These are phyloP conservation scores for Grigorovia jiainica DNA, from an alignment of 805 yeast species.

Conservation along the genomic window DNA sequence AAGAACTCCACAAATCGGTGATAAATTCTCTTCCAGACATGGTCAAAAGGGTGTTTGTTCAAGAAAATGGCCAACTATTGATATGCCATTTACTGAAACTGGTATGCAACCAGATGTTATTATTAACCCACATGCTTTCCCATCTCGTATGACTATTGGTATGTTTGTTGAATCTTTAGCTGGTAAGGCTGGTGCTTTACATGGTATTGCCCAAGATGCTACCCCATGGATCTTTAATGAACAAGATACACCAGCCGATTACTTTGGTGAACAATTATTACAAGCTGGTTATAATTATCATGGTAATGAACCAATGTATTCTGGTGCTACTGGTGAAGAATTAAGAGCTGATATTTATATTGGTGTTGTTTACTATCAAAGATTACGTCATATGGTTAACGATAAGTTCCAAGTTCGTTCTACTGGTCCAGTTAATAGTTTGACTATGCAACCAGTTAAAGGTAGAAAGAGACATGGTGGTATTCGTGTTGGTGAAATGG, in stretches of 20 bases:
- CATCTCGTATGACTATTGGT: constrained; percentile 99
- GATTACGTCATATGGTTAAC: constrained; percentile 98
- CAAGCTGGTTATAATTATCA: constrained; percentile 92
- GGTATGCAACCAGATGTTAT: constrained; percentile 98
- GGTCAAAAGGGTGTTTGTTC: constrained; percentile 99
- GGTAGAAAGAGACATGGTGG: constrained; percentile 99
- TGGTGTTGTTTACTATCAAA: constrained; percentile 95
- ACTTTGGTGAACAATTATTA: constrained; percentile 85
- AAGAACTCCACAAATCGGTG: constrained; percentile 92
- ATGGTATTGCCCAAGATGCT: constrained; percentile 94
- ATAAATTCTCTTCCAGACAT: constrained; percentile 94
- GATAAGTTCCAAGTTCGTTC: constrained; percentile 99
- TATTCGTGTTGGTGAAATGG: constrained; percentile 99
- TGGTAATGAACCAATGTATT: constrained; percentile 98
- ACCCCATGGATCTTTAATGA: constrained; percentile 95
- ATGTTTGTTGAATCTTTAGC: constrained; percentile 98
- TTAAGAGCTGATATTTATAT: constrained; percentile 90
- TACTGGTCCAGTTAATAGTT: constrained; percentile 93
- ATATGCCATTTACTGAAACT: constrained; percentile 92
- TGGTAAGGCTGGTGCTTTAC: constrained; percentile 98
- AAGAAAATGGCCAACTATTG: constrained; percentile 93
- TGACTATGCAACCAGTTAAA: constrained; percentile 98
- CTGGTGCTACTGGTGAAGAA: constrained; percentile 98
- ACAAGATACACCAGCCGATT: constrained; percentile 91
- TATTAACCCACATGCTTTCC: constrained; percentile 98